These are phyloP conservation scores for Tetrahymena malaccensis DNA, from an alignment of 73 alveolate genomes.

Conservation along the genomic window DNA sequence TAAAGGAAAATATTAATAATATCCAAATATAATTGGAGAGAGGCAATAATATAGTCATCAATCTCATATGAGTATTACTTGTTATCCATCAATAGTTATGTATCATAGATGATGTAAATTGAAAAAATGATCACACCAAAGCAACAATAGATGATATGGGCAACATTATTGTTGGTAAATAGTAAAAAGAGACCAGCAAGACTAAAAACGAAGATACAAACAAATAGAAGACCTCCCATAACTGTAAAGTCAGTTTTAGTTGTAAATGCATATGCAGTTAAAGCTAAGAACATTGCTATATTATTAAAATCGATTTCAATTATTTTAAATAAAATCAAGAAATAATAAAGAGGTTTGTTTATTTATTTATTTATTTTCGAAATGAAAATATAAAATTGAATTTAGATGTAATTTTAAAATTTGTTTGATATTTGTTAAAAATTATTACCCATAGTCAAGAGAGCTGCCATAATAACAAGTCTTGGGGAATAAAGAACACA, in stretches of 20 bases:
- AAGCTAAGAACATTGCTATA: conserved; percentile 58
- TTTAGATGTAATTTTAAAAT: too few species aligned
- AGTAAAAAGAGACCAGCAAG: conserved; percentile 41
- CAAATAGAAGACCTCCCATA: conserved; percentile 47
- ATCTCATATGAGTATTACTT: conserved; percentile 6
- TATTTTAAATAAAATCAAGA: background rate
- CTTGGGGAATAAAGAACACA: conserved; percentile 31
- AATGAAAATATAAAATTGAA: too few species aligned
- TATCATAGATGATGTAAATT: conserved; percentile 44
- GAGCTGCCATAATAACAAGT: conserved; percentile 66
- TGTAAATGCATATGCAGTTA: conserved; percentile 71
- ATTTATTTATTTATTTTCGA: too few species aligned
- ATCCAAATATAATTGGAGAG: conserved; percentile 30
- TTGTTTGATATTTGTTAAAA: background rate
- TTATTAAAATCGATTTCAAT: conserved; percentile 61
- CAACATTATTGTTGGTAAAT: conserved; percentile 2
- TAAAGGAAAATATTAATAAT: conserved; percentile 24
- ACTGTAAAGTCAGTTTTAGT: conserved; percentile 73
- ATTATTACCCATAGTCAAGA: conserved; percentile 63
- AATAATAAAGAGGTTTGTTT: background rate
- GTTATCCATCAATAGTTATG: conserved; percentile 49
- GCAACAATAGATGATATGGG: conserved; percentile 29
- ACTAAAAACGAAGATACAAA: conserved; percentile 31
- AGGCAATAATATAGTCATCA: conserved; percentile 34
- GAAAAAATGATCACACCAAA: conserved; percentile 47